Evolutionary conservation across 768 basidiomycete species (phyloP).

Genomic region (Psilocybe azurescens): DNA sequence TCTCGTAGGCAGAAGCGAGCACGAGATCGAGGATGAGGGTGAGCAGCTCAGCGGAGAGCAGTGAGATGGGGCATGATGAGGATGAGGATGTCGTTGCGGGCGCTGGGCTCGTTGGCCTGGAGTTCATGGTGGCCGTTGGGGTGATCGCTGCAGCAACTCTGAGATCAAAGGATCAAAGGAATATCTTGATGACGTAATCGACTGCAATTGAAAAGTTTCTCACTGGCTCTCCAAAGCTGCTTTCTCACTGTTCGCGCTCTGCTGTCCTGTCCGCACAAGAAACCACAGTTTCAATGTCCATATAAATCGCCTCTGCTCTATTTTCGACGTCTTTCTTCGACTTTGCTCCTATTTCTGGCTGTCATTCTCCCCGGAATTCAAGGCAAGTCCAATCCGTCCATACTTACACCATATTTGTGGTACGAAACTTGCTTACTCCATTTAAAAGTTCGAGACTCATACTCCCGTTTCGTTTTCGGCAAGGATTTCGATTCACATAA

Average conservation of each 20-base stretch:
- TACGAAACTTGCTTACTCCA: background rate
- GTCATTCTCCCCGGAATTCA: too few species aligned
- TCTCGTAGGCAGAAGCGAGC: background rate
- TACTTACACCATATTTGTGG: background rate
- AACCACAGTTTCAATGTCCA: background rate
- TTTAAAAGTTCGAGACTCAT: background rate
- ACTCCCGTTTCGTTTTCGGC: background rate
- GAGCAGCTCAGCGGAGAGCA: background rate
- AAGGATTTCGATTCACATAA: background rate
- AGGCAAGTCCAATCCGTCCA: too few species aligned
- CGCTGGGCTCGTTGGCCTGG: background rate
- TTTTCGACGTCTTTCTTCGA: background rate
- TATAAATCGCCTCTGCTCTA: constrained; percentile 1
- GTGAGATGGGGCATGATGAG: background rate
- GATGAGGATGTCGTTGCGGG: background rate
- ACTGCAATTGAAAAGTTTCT: too few species aligned
- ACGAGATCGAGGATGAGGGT: background rate
- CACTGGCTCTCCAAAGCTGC: background rate
- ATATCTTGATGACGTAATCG: too few species aligned
- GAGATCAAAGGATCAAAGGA: too few species aligned
- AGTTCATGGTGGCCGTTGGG: background rate
- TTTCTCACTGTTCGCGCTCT: background rate
- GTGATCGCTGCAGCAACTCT: too few species aligned
- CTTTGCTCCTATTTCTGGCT: too few species aligned
- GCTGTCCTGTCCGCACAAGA: background rate